These are phyloP conservation scores for Globisporangium nodosum DNA, from an alignment of 352 stramenopile genomes.

Conservation along the genomic window DNA sequence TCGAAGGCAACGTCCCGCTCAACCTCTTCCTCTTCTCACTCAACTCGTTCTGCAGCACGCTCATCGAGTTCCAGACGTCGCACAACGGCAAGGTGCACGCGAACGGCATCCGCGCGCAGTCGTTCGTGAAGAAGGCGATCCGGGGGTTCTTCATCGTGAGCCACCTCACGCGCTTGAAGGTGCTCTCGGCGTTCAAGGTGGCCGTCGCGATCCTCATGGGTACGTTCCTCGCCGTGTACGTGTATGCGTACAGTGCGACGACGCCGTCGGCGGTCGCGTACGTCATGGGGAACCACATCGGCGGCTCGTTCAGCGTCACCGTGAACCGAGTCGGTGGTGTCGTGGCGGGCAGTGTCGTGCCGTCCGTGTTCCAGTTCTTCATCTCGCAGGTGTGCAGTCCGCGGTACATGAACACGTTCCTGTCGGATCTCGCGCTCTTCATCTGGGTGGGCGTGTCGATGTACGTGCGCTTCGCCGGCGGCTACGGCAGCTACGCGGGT, in stretches of 20 bases:
- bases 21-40: slow-evolving; percentile 83
- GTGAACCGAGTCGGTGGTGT: slow-evolving; percentile 81
- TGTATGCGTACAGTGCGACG: slow-evolving; percentile 69
- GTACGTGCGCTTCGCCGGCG: slow-evolving; percentile 64
- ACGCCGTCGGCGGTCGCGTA: slow-evolving; percentile 57
- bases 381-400: slow-evolving; percentile 62
- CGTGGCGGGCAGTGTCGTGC: slow-evolving; percentile 76
- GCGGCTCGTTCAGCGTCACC: slow-evolving; percentile 71
- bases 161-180: slow-evolving; percentile 37
- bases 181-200: slow-evolving; percentile 48
- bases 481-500: slow-evolving; percentile 66
- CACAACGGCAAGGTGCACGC: slow-evolving; percentile 63
- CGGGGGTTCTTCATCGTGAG: slow-evolving; percentile 35
- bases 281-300: slow-evolving; percentile 77
- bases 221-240: slow-evolving; percentile 63
- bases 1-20: slow-evolving; percentile 75
- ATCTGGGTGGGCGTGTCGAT: slow-evolving; percentile 71
- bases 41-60: slow-evolving; percentile 75
- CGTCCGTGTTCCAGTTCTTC: slow-evolving; percentile 83
- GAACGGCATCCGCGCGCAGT: slow-evolving; percentile 29
- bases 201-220: slow-evolving; percentile 55
- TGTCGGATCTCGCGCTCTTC: slow-evolving; percentile 57
- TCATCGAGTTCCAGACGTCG: slow-evolving; percentile 60
- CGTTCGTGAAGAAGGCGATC: slow-evolving; percentile 48
- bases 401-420: slow-evolving; percentile 28